Percentiles rank a stretch among this genome's conserved stretches.
Conservation (phyloP, 352 stramenopile genomes). For the Phytophthora rubi region DNA sequence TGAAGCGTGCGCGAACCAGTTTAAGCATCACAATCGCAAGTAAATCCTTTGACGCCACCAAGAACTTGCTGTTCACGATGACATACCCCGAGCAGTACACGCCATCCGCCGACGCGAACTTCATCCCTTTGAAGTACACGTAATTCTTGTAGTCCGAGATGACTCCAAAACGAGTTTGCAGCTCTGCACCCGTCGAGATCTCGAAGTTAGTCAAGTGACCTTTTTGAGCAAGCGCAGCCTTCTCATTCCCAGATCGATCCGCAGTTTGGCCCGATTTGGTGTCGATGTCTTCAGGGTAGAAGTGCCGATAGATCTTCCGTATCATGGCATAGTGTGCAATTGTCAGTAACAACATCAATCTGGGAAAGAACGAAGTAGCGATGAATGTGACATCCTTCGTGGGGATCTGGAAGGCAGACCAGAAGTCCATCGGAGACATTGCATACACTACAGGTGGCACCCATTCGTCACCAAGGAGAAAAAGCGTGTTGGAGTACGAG, state of each 20-base stretch:
- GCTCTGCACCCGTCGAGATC: background rate
- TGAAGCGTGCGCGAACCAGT: background rate
- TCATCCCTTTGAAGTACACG: background rate
- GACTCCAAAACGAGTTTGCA: background rate
- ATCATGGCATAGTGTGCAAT: background rate
- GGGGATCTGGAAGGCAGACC: background rate
- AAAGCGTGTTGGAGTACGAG: background rate
- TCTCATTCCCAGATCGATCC: background rate
- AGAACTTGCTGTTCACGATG: background rate
- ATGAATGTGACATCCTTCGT: background rate
- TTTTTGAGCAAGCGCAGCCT: background rate
- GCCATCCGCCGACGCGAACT: background rate
- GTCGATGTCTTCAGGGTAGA: background rate
- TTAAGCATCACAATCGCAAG: background rate
- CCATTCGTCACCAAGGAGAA: background rate
- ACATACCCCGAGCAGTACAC: background rate
- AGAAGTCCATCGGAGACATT: background rate
- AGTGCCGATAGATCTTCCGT: background rate
- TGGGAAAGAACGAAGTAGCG: background rate
- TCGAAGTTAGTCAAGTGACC: background rate
- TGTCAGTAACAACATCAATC: background rate
- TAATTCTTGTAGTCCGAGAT: background rate
- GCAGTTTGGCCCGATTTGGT: background rate
- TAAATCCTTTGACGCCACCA: background rate
- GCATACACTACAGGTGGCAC: background rate